Evolutionary conservation across 1,284 basidiomycete genomes (phyloP).

Genomic region (Irpex sp.): DNA sequence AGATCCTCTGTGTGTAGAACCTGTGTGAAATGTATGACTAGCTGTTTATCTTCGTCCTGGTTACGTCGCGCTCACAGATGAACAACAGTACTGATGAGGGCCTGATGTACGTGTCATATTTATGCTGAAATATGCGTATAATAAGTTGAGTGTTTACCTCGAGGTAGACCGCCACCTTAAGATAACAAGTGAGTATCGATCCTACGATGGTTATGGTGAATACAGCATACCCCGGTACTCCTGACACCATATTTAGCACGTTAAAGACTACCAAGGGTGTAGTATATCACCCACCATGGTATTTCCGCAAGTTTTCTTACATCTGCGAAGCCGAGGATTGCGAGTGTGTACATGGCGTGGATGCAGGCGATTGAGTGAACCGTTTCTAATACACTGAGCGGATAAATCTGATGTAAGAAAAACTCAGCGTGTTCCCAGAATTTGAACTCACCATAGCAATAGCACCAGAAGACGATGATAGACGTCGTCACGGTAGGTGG

Average conservation of each 20-base stretch:
- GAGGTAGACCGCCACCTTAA: neutral
- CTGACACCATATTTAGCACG: neutral
- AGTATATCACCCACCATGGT: neutral
- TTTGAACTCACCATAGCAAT: neutral
- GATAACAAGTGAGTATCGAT: neutral
- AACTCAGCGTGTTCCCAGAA: neutral
- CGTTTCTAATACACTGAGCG: neutral
- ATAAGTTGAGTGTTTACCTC: neutral
- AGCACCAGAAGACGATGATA: neutral
- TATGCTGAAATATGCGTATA: neutral
- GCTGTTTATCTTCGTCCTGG: neutral
- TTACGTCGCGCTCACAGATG: neutral
- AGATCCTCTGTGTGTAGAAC: neutral
- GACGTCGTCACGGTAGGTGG: neutral
- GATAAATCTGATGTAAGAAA: neutral
- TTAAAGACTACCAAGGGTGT: neutral
- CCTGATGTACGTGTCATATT: neutral
- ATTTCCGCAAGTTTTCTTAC: neutral
- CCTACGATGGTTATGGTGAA: neutral
- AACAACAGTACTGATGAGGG: neutral
- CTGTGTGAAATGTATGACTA: neutral
- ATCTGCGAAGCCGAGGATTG: neutral
- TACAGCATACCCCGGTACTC: neutral
- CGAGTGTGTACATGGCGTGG: neutral
- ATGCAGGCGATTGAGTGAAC: neutral